These are phyloP conservation scores for Lecanoromycetidae sp. DNA, from an alignment of 2,329 filamentous ascomycete genomes.

Conservation along the genomic window DNA sequence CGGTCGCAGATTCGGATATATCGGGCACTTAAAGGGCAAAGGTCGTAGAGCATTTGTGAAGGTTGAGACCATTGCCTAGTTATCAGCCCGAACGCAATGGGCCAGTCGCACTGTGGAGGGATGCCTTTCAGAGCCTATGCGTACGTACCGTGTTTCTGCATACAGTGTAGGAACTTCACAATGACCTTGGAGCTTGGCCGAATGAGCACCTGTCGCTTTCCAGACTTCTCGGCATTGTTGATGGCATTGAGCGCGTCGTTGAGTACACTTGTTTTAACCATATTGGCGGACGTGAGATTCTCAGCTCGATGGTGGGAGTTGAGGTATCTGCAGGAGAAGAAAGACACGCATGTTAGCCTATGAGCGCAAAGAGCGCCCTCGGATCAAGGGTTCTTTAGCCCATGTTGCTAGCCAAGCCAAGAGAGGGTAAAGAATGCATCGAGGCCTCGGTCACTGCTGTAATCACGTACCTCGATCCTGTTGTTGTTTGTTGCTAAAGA, in stretches of 20 bases:
- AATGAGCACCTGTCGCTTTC: conserved; percentile 99
- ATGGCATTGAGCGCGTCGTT: conserved; percentile 98
- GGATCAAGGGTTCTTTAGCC: conserved; percentile 56
- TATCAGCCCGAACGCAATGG: conserved; percentile 79
- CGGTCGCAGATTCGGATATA: conserved; percentile 73
- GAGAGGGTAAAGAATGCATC: no score
- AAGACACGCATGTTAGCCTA: conserved; percentile 42
- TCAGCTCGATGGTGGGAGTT: conserved; percentile 39
- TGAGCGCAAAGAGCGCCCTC: conserved; percentile 58
- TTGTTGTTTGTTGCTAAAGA: not conserved
- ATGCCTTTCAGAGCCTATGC: not conserved
- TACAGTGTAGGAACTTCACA: conserved; percentile 96
- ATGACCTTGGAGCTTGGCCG: conserved; percentile 99
- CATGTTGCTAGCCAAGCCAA: conserved; percentile 30
- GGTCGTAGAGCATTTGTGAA: conserved; percentile 55
- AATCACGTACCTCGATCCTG: conserved; percentile 12
- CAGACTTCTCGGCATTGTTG: conserved; percentile 99
- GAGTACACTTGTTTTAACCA: conserved; percentile 98
- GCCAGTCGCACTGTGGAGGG: conserved; percentile 1
- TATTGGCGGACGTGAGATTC: conserved; percentile 60
- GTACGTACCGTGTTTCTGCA: conserved; percentile 97
- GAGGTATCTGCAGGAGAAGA: conserved; percentile 43
- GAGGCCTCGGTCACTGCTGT: no score
- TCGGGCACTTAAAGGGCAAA: conserved; percentile 99
- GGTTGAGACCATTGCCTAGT: conserved; percentile 91